Conservation (phyloP, 768 basidiomycete genomes). For the Rhodotorula sphaerocarpa region DNA sequence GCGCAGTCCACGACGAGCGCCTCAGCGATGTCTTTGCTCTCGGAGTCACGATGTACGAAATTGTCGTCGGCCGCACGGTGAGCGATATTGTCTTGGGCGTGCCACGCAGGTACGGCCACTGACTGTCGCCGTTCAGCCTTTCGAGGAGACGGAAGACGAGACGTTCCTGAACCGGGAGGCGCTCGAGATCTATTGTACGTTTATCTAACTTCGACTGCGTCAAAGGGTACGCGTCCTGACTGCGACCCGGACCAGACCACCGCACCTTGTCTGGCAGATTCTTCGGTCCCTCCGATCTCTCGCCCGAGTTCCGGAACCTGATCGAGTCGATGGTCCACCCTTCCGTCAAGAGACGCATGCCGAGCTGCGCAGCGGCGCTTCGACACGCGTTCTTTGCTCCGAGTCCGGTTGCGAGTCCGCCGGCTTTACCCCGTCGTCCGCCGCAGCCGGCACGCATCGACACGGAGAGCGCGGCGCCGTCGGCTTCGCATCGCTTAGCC, state of each 20-base stretch:
- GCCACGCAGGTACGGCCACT: neutral
- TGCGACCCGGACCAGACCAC: slow-evolving; percentile 4
- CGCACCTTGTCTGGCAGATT: slow-evolving; percentile 28
- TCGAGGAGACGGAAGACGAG: slow-evolving; percentile 30
- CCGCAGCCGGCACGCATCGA: no score
- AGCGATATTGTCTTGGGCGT: neutral
- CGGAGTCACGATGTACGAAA: slow-evolving; percentile 74
- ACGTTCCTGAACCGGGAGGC: slow-evolving; percentile 55
- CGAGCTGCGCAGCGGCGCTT: slow-evolving; percentile 27
- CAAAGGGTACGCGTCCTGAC: neutral
- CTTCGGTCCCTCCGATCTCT: slow-evolving; percentile 31
- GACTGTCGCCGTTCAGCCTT: slow-evolving; percentile 6
- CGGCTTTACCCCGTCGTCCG: no score
- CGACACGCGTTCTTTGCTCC: slow-evolving; percentile 33
- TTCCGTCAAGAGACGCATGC: slow-evolving; percentile 10
- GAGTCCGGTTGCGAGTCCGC: no score
- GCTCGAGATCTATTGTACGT: slow-evolving; percentile 70
- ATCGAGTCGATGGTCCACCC: slow-evolving; percentile 35
- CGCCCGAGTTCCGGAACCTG: slow-evolving; percentile 31
- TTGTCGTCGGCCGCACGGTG: slow-evolving; percentile 71
- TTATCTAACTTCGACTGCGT: slow-evolving; percentile 44
- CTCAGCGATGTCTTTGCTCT: slow-evolving; percentile 58
- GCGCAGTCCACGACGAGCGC: slow-evolving; percentile 83
- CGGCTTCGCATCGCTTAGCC: neutral
- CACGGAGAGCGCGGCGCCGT: no score